Percentiles rank a stretch among this genome's conserved stretches.
Conservation (phyloP, 306 rosid genomes). For the Dalbergia cultrata region DNA sequence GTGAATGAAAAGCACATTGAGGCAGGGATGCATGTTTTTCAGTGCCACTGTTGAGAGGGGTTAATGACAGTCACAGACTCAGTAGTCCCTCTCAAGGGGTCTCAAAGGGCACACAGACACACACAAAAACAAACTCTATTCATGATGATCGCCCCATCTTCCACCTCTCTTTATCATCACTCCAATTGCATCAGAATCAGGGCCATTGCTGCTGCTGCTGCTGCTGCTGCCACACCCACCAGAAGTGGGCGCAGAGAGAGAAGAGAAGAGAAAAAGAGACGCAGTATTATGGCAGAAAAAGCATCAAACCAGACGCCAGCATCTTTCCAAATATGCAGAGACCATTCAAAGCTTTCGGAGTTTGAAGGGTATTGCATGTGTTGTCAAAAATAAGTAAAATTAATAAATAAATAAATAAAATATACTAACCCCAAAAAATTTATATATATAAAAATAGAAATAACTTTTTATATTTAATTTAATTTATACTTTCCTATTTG, state of each 20-base stretch:
- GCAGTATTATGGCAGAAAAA: slow-evolving; percentile 10
- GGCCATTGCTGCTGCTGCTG: slow-evolving; percentile 50
- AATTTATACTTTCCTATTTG: no score
- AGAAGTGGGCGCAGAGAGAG: slow-evolving; percentile 56
- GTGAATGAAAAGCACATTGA: slow-evolving; percentile 49
- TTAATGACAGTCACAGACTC: slow-evolving; percentile 70
- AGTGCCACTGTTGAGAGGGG: slow-evolving; percentile 78
- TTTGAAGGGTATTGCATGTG: slow-evolving; percentile 29
- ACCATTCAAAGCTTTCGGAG: slow-evolving; percentile 67
- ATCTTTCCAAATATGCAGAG: slow-evolving; percentile 75
- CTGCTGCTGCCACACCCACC: not conserved
- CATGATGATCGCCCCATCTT: slow-evolving; percentile 46
- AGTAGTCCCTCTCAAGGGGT: slow-evolving; percentile 72
- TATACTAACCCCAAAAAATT: no score
- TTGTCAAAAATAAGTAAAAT: not conserved
- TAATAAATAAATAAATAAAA: no score
- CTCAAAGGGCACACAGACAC: slow-evolving; percentile 52
- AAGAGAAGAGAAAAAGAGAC: not conserved
- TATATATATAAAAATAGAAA: no score
- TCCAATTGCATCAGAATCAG: slow-evolving; percentile 69
- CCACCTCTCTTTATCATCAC: not conserved
- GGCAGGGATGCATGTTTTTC: slow-evolving; percentile 72
- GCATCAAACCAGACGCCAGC: slow-evolving; percentile 50
- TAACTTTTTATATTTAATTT: no score
- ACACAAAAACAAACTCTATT: slow-evolving; percentile 72